A percentile compares a stretch with the other conserved stretches of the same genome.
These are phyloP conservation scores for Coprinopsis sp. DNA, from an alignment of 768 basidiomycete species.

Conservation along the genomic window DNA sequence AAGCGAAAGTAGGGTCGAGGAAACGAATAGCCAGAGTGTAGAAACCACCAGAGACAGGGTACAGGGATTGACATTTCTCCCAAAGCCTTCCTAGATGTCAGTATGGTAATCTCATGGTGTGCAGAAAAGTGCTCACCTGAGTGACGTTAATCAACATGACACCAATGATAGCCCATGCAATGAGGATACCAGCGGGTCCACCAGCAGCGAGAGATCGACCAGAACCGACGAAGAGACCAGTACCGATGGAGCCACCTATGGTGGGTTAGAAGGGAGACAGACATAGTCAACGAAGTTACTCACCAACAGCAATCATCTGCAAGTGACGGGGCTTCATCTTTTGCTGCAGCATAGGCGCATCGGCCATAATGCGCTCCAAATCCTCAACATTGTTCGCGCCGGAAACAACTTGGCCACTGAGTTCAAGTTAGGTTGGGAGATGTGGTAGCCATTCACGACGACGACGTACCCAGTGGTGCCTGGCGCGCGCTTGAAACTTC, in stretches of 20 bases:
- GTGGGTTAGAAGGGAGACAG: not conserved
- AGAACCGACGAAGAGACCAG: conserved; percentile 46
- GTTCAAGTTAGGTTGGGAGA: not conserved
- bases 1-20: conserved; percentile 43
- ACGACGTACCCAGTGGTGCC: conserved; percentile 39
- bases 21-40: conserved; percentile 43
- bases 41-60: conserved; percentile 46
- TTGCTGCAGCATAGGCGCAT: conserved; percentile 42
- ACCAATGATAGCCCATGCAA: conserved; percentile 43
- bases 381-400: conserved; percentile 32
- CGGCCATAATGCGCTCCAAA: conserved; percentile 31
- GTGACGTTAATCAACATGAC: conserved; percentile 47
- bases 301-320: conserved; percentile 46
- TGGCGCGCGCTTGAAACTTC: conserved; percentile 47
- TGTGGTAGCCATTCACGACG: not conserved
- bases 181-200: conserved; percentile 40
- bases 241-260: conserved; percentile 44
- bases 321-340: conserved; percentile 46
- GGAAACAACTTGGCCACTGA: conserved; percentile 34
- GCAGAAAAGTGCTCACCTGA: conserved; percentile 24
- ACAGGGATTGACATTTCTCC: conserved; percentile 48
- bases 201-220: conserved; percentile 35
- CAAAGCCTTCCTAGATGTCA: conserved; percentile 29
- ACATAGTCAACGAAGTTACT: conserved; percentile 12
- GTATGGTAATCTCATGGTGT: not conserved